Percentiles rank a stretch among this genome's conserved stretches.
Evolutionary conservation across 179 eudicot species (phyloP).

Genomic region (Patellifolia procumbens): DNA sequence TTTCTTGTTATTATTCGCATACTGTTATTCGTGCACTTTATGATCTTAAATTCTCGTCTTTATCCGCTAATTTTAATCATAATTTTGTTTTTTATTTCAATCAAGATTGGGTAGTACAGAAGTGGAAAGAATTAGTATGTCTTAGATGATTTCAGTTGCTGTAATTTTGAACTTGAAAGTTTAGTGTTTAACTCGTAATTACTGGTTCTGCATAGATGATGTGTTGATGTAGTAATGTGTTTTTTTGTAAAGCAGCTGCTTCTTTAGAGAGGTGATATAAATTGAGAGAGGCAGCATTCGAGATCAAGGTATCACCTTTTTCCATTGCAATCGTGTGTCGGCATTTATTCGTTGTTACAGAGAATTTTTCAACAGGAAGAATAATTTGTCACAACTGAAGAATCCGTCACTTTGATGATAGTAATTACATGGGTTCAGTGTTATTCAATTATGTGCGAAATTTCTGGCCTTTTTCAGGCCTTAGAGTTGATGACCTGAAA

Average conservation of each 20-base stretch:
- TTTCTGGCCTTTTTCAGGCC: slow-evolving; percentile 69
- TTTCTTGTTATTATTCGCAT: neutral
- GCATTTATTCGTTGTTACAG: neutral
- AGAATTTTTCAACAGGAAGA: neutral
- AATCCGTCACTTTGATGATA: slow-evolving; percentile 6
- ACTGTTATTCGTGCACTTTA: neutral
- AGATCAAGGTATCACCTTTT: neutral
- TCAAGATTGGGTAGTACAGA: neutral
- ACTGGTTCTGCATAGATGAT: neutral
- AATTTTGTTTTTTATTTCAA: neutral
- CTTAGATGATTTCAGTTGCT: neutral
- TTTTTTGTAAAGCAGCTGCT: neutral
- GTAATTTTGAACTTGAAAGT: neutral
- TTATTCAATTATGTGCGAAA: slow-evolving; percentile 46
- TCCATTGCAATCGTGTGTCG: neutral
- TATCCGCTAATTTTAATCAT: neutral
- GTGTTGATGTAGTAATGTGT: slow-evolving; percentile 2
- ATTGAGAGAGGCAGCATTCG: neutral
- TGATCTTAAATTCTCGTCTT: neutral
- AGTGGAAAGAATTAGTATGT: neutral
- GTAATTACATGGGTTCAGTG: slow-evolving; percentile 41
- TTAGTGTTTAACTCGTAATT: too few relatives aligned
- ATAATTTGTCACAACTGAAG: neutral
- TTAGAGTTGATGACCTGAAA: slow-evolving; percentile 55
- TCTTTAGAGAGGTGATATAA: neutral